These are phyloP conservation scores for Colletotrichum tanaceti DNA, from an alignment of 2,329 filamentous ascomycete genomes.

Conservation along the genomic window DNA sequence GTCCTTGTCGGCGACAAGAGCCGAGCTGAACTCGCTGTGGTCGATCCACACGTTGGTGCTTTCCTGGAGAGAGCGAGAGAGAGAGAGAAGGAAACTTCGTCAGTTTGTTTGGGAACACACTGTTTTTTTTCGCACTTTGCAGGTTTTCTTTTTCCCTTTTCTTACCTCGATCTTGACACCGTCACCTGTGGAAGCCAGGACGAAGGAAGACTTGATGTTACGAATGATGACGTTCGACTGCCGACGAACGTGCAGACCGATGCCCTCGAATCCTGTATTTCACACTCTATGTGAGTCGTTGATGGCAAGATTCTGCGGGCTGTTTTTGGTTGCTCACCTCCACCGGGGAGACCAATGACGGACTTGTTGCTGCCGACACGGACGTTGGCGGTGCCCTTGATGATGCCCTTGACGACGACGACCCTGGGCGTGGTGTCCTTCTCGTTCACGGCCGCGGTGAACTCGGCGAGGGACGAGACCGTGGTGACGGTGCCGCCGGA, in stretches of 20 bases:
- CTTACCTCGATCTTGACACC: conserved; percentile 48
- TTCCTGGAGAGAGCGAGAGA: conserved; percentile 58
- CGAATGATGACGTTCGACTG: conserved; percentile 66
- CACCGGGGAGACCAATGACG: conserved; percentile 52
- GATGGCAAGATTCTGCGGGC: accelerated
- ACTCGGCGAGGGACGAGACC: conserved; percentile 58
- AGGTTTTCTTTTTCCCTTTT: accelerated
- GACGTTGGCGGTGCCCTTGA: conserved; percentile 52
- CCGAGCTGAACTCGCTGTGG: conserved; percentile 55
- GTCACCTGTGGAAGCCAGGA: conserved; percentile 55
- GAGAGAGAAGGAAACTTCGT: conserved; percentile 64
- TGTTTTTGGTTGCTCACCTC: conserved; percentile 22
- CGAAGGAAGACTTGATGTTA: conserved; percentile 61
- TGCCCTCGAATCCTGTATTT: conserved; percentile 44
- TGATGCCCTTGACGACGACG: conserved; percentile 53
- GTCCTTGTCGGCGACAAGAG: conserved; percentile 54
- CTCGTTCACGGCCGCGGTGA: conserved; percentile 58
- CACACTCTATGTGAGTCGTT: not conserved
- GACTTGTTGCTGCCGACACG: conserved; percentile 57
- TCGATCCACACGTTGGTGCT: conserved; percentile 62
- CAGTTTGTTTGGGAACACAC: conserved; percentile 43
- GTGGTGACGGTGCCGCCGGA: conserved; percentile 60
- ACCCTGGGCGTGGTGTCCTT: conserved; percentile 51
- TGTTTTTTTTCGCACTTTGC: too few species aligned
- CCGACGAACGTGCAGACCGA: conserved; percentile 56